A percentile compares a stretch with the other conserved stretches of the same genome.
Evolutionary conservation across 768 basidiomycete genomes (phyloP).

Genomic region (Kwoniella bestiolae): DNA sequence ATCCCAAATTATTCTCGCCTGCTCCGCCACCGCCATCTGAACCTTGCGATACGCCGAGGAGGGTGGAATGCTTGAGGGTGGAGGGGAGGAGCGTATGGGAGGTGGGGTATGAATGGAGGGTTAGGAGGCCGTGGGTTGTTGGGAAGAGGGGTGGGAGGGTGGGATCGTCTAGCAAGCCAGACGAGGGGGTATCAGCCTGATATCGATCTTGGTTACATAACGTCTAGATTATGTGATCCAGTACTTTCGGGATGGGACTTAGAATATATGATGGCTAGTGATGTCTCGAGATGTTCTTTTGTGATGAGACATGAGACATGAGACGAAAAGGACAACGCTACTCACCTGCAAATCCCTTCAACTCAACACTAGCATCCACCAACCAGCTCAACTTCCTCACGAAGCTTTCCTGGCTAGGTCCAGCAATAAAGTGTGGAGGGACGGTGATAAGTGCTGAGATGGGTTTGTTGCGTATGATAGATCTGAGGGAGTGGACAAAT

Average conservation of each 20-base stretch:
- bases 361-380: constrained; percentile 72
- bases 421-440: constrained; percentile 64
- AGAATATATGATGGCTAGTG: no score
- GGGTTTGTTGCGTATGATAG: constrained; percentile 53
- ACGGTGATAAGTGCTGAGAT: constrained; percentile 73
- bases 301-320: background rate
- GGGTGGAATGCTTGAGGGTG: constrained; percentile 77
- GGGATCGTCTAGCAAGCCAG: constrained; percentile 68
- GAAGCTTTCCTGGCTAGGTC: constrained; percentile 65
- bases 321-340: constrained; percentile 16
- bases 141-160: constrained; percentile 74
- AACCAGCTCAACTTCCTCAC: constrained; percentile 77
- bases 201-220: no score
- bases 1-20: constrained; percentile 96
- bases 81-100: constrained; percentile 74
- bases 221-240: no score
- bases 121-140: constrained; percentile 81
- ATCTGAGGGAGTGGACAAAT: constrained; percentile 73
- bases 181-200: background rate
- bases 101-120: constrained; percentile 75
- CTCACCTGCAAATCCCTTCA: constrained; percentile 79
- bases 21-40: constrained; percentile 62
- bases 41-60: constrained; percentile 71
- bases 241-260: no score
- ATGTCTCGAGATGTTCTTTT: no score